phyloP scores from a whole-genome alignment of 177 flowering plant genomes.

The Tripterygium wilfordii region DNA sequence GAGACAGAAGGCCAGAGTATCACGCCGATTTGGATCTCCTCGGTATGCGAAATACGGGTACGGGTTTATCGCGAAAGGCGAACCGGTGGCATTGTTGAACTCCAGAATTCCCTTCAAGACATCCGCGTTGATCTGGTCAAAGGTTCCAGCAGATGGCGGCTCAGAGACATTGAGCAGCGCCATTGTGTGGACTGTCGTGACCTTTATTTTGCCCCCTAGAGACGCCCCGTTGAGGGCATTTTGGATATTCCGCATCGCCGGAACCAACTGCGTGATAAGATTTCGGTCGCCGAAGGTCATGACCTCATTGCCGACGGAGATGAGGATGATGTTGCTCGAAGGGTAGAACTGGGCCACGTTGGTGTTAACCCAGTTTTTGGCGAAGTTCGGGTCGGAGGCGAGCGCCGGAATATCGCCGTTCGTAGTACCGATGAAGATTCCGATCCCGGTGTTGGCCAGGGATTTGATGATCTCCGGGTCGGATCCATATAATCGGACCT shows the following conservation, averaged over 20 bases:
- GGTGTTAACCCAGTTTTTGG: constrained; percentile 61
- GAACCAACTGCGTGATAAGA: constrained; percentile 47
- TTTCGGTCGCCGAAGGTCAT: constrained; percentile 43
- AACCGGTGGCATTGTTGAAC: constrained; percentile 53
- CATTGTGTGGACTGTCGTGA: constrained; percentile 84
- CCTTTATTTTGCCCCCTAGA: constrained; percentile 59
- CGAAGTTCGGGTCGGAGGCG: constrained; percentile 63
- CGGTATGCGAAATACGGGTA: constrained; percentile 85
- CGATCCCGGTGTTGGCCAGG: constrained; percentile 71
- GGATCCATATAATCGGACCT: constrained; percentile 71
- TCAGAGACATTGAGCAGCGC: constrained; percentile 58
- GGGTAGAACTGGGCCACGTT: constrained; percentile 79
- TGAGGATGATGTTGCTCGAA: constrained; percentile 59
- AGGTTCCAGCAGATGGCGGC: constrained; percentile 73
- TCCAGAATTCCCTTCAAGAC: constrained; percentile 53
- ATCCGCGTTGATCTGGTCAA: constrained; percentile 38
- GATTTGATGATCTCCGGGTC: constrained; percentile 78
- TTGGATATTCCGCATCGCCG: constrained; percentile 81
- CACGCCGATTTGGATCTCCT: constrained; percentile 68
- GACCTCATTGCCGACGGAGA: constrained; percentile 86
- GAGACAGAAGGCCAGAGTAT: constrained; percentile 74
- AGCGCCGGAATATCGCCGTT: constrained; percentile 73
- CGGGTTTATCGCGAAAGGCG: constrained; percentile 84
- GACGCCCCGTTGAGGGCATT: constrained; percentile 53
- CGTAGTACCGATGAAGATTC: constrained; percentile 64